A percentile compares a stretch with the other conserved stretches of the same genome.
Evolutionary conservation across 805 yeast species (phyloP).

Genomic region (Saccharomycopsis babjevae): DNA sequence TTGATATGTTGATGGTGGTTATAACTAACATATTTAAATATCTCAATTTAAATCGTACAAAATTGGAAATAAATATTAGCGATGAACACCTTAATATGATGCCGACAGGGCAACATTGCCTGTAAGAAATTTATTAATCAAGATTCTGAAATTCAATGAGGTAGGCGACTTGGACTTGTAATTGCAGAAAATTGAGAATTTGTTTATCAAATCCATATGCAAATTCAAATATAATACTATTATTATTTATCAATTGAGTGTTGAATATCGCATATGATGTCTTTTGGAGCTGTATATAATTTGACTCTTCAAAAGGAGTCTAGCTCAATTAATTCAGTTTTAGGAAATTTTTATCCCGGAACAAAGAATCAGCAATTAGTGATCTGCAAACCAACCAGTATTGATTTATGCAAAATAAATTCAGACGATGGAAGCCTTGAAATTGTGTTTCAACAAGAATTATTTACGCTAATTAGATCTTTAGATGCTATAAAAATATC

Average conservation of each 20-base stretch:
- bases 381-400: constrained; percentile 41
- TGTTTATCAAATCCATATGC: too few relatives aligned
- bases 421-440: constrained; percentile 45
- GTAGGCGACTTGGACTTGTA: neutral
- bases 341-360: constrained; percentile 55
- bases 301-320: constrained; percentile 58
- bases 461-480: constrained; percentile 49
- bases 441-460: constrained; percentile 32
- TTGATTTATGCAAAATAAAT: constrained; percentile 47
- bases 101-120: neutral
- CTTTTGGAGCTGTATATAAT: constrained; percentile 40
- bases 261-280: neutral
- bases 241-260: neutral
- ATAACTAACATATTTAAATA: neutral
- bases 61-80: neutral
- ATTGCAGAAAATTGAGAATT: neutral
- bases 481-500: constrained; percentile 42
- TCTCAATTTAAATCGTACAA: neutral
- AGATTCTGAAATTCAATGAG: neutral
- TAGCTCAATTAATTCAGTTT: constrained; percentile 42
- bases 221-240: too few relatives aligned
- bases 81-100: neutral
- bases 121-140: neutral
- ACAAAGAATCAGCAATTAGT: constrained; percentile 52
- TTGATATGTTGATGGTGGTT: neutral